A percentile compares a stretch with the other conserved stretches of the same genome.
Conservation (phyloP, 2,329 filamentous ascomycete species). For the Ophiostoma ulmi region DNA sequence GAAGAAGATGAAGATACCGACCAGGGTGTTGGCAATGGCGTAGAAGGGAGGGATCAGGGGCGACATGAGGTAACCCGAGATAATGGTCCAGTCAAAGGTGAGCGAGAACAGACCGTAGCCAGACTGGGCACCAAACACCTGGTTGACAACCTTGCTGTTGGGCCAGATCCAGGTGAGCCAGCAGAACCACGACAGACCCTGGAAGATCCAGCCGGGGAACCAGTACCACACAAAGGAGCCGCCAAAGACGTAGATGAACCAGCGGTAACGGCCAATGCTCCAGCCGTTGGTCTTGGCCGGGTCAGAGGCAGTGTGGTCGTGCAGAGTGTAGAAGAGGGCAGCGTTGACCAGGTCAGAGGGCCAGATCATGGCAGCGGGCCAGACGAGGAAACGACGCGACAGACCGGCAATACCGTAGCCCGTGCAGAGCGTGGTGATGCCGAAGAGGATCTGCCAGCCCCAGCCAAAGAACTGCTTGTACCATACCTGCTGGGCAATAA, state of each 20-base stretch:
- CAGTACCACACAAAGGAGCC: constrained; percentile 52
- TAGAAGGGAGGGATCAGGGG: constrained; percentile 50
- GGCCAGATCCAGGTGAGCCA: constrained; percentile 46
- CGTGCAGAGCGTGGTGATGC: constrained; percentile 57
- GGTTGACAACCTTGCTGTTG: constrained; percentile 43
- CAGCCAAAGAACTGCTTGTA: constrained; percentile 51
- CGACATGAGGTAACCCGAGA: constrained; percentile 47
- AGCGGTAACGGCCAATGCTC: constrained; percentile 58
- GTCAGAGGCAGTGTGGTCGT: constrained; percentile 53
- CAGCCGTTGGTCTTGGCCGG: constrained; percentile 53
- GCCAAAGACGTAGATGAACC: constrained; percentile 54
- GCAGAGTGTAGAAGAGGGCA: constrained; percentile 59
- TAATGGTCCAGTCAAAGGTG: constrained; percentile 39
- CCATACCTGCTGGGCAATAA: constrained; percentile 48
- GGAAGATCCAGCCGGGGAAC: constrained; percentile 53
- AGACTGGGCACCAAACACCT: constrained; percentile 42
- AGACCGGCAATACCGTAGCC: constrained; percentile 61
- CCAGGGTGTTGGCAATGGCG: constrained; percentile 52
- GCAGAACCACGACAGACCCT: constrained; percentile 42
- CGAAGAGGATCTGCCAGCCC: constrained; percentile 55
- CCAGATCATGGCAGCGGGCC: constrained; percentile 61
- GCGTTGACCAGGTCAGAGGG: constrained; percentile 56
- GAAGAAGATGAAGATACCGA: constrained; percentile 52
- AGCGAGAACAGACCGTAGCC: constrained; percentile 38
- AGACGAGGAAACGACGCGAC: constrained; percentile 54